These are phyloP conservation scores for Linum lewisii DNA, from an alignment of 345 rosid genomes.

Conservation along the genomic window DNA sequence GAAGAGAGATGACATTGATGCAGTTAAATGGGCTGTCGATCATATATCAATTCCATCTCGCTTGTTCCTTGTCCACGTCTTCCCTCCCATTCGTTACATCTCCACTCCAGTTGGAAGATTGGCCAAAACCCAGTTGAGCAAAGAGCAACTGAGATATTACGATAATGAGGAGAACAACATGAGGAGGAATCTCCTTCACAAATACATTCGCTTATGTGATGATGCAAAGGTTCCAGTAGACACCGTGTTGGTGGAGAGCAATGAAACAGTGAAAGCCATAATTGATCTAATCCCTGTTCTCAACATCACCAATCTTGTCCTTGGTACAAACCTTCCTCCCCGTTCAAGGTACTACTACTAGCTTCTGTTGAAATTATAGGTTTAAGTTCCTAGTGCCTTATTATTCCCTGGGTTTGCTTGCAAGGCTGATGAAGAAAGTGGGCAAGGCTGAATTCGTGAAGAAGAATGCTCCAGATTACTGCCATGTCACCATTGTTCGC, in stretches of 20 bases:
- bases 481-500: slow-evolving; percentile 36
- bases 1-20: slow-evolving; percentile 44
- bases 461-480: slow-evolving; percentile 46
- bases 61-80: slow-evolving; percentile 50
- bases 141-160: slow-evolving; percentile 43
- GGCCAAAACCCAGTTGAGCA: slow-evolving; percentile 41
- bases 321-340: slow-evolving; percentile 38
- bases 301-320: slow-evolving; percentile 43
- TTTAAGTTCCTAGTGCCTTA: too few relatives aligned
- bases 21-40: slow-evolving; percentile 49
- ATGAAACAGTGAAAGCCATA: slow-evolving; percentile 31
- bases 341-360: slow-evolving; percentile 39
- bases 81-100: slow-evolving; percentile 41
- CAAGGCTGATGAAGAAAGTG: slow-evolving; percentile 21
- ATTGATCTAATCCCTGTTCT: slow-evolving; percentile 54
- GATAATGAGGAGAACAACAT: slow-evolving; percentile 44
- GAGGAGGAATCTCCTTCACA: slow-evolving; percentile 44
- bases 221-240: slow-evolving; percentile 52
- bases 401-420: neutral
- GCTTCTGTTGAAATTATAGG: too few relatives aligned
- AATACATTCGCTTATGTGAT: slow-evolving; percentile 37
- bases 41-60: slow-evolving; percentile 35
- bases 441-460: slow-evolving; percentile 35
- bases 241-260: slow-evolving; percentile 45
- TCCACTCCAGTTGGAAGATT: slow-evolving; percentile 56